Evolutionary conservation across 2,329 filamentous ascomycete genomes (phyloP).

Genomic region (Scedosporium minutisporum): DNA sequence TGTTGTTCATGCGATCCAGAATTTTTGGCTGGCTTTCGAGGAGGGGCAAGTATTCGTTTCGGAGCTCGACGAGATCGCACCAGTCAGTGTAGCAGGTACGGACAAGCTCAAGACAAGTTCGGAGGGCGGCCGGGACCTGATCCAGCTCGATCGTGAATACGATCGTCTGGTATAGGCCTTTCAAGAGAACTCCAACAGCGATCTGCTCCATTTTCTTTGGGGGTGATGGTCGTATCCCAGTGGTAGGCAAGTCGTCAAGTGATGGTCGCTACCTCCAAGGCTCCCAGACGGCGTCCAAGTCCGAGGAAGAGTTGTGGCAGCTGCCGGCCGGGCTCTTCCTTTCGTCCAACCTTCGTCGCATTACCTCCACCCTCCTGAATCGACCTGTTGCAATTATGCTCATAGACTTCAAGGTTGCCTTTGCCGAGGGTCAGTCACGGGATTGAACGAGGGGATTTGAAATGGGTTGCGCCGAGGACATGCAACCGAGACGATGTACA

Average conservation of each 20-base stretch:
- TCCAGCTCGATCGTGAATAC: slow-evolving; percentile 12
- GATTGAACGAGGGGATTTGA: no score
- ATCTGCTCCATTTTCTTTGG: not conserved
- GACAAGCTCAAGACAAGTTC: slow-evolving; percentile 20
- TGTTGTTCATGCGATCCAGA: slow-evolving; percentile 17
- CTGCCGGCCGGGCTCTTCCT: no score
- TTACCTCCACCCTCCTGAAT: no score
- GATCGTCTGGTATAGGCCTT: not conserved
- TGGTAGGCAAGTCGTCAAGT: not conserved
- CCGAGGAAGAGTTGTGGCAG: no score
- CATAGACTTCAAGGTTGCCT: no score
- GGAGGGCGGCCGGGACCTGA: slow-evolving; percentile 18
- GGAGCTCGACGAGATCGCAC: slow-evolving; percentile 22
- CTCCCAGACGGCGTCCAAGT: no score
- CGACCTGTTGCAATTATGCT: no score
- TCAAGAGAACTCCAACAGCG: not conserved
- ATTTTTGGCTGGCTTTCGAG: slow-evolving; percentile 15
- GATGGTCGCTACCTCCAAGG: not conserved
- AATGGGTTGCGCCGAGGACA: no score
- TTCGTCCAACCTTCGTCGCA: no score
- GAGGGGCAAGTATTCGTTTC: slow-evolving; percentile 17
- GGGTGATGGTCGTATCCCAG: not conserved
- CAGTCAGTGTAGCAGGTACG: slow-evolving; percentile 21
- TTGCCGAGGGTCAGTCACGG: no score
- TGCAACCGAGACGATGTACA: no score